These are phyloP conservation scores for Coemansia sp. DNA, from an alignment of 192 early-diverging fungal genomes.

Conservation along the genomic window DNA sequence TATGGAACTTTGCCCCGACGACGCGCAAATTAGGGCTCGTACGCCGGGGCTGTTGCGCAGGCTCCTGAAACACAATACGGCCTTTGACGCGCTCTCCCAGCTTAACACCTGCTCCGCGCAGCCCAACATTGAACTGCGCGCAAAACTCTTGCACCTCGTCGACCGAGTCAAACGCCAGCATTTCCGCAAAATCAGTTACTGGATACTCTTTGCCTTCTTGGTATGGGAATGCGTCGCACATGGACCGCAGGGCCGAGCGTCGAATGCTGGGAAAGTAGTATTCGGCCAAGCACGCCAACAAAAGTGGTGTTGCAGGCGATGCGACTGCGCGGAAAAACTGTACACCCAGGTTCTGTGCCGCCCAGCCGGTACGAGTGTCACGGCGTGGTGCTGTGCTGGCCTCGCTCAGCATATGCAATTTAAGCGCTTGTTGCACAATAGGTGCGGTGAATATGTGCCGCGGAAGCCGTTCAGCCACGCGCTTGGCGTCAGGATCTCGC, in stretches of 20 bases:
- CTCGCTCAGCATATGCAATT: constrained; percentile 63
- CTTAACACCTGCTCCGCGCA: constrained; percentile 24
- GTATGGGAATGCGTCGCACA: constrained; percentile 65
- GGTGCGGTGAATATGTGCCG: constrained; percentile 58
- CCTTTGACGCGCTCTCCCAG: constrained; percentile 39
- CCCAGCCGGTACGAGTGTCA: constrained; percentile 55
- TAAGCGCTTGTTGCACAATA: constrained; percentile 67
- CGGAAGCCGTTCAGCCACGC: constrained; percentile 62
- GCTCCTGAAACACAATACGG: constrained; percentile 30
- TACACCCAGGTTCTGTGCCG: constrained; percentile 63
- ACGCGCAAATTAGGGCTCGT: constrained; percentile 26
- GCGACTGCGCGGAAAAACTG: constrained; percentile 72
- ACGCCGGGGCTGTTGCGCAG: constrained; percentile 24
- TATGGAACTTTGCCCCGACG: constrained; percentile 39
- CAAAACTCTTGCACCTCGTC: constrained; percentile 53
- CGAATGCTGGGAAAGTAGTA: constrained; percentile 73
- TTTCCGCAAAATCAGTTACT: constrained; percentile 50
- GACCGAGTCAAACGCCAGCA: constrained; percentile 62
- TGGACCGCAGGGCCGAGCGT: constrained; percentile 67
- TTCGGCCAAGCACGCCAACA: constrained; percentile 79
- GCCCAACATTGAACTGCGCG: constrained; percentile 20
- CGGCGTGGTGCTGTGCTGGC: constrained; percentile 43
- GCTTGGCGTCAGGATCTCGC: constrained; percentile 69
- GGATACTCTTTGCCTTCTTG: constrained; percentile 52
- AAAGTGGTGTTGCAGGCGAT: constrained; percentile 59